Percentiles rank a stretch among this genome's conserved stretches.
Evolutionary conservation across 1,284 basidiomycete species (phyloP).

Genomic region (Trichosporon inkin): DNA sequence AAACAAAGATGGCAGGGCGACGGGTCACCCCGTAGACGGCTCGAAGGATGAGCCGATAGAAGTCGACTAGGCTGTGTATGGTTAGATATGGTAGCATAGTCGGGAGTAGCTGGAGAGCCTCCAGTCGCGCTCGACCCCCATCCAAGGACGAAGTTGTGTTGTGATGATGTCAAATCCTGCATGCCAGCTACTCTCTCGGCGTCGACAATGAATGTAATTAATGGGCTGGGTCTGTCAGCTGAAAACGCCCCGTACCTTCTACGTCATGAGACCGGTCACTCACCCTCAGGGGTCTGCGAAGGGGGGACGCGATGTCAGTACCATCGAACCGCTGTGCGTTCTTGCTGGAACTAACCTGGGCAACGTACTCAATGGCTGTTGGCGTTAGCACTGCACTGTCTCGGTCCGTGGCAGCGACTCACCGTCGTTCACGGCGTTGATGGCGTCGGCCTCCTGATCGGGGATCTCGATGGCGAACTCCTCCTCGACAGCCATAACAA

Average conservation of each 20-base stretch:
- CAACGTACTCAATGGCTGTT: slow-evolving; percentile 93
- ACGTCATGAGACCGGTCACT: slow-evolving; percentile 21
- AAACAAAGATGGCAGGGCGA: not conserved
- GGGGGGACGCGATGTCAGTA: slow-evolving; percentile 20
- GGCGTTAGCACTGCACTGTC: slow-evolving; percentile 11
- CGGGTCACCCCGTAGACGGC: slow-evolving; percentile 8
- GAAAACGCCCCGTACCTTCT: slow-evolving; percentile 3
- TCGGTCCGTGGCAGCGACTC: slow-evolving; percentile 32
- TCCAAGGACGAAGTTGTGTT: not conserved
- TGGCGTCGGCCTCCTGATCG: slow-evolving; percentile 96
- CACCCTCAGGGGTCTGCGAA: slow-evolving; percentile 48
- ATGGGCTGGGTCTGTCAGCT: slow-evolving; percentile 28
- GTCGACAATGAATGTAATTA: slow-evolving; percentile 22
- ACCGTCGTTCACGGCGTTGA: slow-evolving; percentile 92
- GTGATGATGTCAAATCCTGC: slow-evolving; percentile 25
- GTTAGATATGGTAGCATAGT: slow-evolving; percentile 12
- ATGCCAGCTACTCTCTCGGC: slow-evolving; percentile 25
- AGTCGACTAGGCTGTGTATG: slow-evolving; percentile 10
- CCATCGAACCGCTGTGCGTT: not conserved
- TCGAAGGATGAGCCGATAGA: slow-evolving; percentile 11
- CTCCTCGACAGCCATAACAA: slow-evolving; percentile 99
- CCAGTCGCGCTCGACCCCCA: too few relatives aligned
- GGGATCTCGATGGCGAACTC: slow-evolving; percentile 74
- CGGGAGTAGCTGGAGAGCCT: not conserved
- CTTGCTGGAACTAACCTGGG: slow-evolving; percentile 55